phyloP scores from a whole-genome alignment of 768 basidiomycete genomes.

The Kwoniella dendrophila region DNA sequence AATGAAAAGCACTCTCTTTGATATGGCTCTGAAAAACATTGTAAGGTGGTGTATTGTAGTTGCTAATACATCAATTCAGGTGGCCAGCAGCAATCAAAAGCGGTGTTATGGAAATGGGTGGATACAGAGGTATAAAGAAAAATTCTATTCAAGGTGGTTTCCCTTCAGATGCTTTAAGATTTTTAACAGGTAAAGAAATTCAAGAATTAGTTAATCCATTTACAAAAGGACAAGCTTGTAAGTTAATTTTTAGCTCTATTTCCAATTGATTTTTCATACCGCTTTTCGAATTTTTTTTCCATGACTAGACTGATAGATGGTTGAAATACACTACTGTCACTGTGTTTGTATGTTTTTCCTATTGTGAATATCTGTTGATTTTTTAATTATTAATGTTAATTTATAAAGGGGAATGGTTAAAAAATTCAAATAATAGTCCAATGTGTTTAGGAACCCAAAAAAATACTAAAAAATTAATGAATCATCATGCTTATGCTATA shows the following conservation, averaged over 20 bases:
- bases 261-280: no score
- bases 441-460: neutral
- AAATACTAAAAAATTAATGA: neutral
- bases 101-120: conserved; percentile 1
- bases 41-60: neutral
- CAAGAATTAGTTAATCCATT: neutral
- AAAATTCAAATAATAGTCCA: neutral
- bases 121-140: neutral
- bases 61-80: neutral
- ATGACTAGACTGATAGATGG: no score
- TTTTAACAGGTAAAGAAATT: neutral
- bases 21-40: no score
- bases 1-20: no score
- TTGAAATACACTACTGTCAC: no score
- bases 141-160: neutral
- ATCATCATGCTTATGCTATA: neutral
- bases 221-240: no score
- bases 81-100: conserved; percentile 4
- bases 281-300: no score
- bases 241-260: no score
- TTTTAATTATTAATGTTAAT: no score
- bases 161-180: neutral
- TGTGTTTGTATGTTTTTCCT: no score
- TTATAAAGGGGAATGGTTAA: neutral
- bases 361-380: no score